Percentiles rank a stretch among this genome's conserved stretches.
These are phyloP conservation scores for Clavispora vitiphila DNA, from an alignment of 805 yeast species.

Conservation along the genomic window DNA sequence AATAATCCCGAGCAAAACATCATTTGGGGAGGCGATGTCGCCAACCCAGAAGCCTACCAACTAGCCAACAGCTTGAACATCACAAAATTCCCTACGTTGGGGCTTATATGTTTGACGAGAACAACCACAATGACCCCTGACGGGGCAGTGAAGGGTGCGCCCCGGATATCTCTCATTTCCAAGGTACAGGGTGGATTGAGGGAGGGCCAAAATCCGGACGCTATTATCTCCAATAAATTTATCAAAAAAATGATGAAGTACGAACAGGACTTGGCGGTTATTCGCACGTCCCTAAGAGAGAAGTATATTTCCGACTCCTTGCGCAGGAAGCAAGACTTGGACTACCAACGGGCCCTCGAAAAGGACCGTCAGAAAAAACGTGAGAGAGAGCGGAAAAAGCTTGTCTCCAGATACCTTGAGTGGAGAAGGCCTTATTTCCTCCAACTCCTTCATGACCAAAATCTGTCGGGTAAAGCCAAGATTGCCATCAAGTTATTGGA, in stretches of 20 bases:
- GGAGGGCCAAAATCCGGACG: conserved; percentile 30
- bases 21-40: conserved; percentile 85
- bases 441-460: conserved; percentile 16
- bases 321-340: conserved; percentile 69
- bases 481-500: conserved; percentile 64
- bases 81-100: conserved; percentile 76
- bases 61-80: conserved; percentile 71
- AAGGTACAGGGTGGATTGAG: conserved; percentile 60
- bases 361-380: conserved; percentile 54
- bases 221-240: conserved; percentile 35
- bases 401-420: conserved; percentile 35
- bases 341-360: conserved; percentile 65
- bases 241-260: conserved; percentile 48
- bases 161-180: conserved; percentile 56
- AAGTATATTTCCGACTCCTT: conserved; percentile 52
- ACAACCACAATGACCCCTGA: conserved; percentile 48
- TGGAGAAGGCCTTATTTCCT: conserved; percentile 26
- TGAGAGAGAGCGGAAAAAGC: conserved; percentile 20
- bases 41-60: conserved; percentile 79
- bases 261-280: conserved; percentile 53
- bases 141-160: conserved; percentile 48
- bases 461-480: conserved; percentile 38
- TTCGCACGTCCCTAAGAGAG: conserved; percentile 62
- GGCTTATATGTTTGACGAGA: conserved; percentile 66
- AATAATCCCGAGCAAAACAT: conserved; percentile 41